Evolutionary conservation across 176 grass and related monocot species (phyloP), one percentile per base, ranked within the genome.

Genomic region (Leersia perrieri): DNA sequence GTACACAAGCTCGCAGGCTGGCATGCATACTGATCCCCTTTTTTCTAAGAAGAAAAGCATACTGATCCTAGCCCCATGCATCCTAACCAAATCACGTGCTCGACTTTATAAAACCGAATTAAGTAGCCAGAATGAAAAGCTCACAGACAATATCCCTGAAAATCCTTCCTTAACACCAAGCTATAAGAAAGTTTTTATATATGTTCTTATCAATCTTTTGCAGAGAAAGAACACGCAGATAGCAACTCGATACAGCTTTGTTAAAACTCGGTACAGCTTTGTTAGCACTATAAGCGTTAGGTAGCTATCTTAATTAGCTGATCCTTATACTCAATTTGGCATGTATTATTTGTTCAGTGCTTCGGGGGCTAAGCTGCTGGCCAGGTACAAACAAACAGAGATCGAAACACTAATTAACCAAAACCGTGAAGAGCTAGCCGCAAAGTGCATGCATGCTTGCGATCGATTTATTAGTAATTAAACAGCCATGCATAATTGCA

Each of bases 401-500:
- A n/a, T n/a, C n/a, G n/a, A 11, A 30, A 2, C 9, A 53, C 31
- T 12, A 16, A 51, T 9, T 30, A 7, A 74, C 40, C 5, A 57
- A 11, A 75, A 35, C 33, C 8, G 2, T 1, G n/a, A n/a, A 40
- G 20, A 58, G 60, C 2, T 23, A 58, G 72, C 72, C 74, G 80
- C 80, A 79, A 88, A 61, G 51, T 57, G 22, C 51, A 57, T n/a
- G 51, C 51, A 57, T n/a, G 61, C 33, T 31, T 47, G 15, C 12
- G 38, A 15, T 13, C 16, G 64, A 58, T 78, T 78, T 33, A 65
- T 78, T 33, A 65, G 60, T 64, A 78, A 68, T 53, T n/a, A 53
- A 51, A 67, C 20, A 63, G 18, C 60, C 22, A 4, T 22, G 9
- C 16, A 18, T 11, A n/a, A n/a, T n/a, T n/a, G 61, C 36, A 42